Base-by-base conservation (phyloP, 768 basidiomycete genomes). In the Lactarius hatsudake region DNA sequence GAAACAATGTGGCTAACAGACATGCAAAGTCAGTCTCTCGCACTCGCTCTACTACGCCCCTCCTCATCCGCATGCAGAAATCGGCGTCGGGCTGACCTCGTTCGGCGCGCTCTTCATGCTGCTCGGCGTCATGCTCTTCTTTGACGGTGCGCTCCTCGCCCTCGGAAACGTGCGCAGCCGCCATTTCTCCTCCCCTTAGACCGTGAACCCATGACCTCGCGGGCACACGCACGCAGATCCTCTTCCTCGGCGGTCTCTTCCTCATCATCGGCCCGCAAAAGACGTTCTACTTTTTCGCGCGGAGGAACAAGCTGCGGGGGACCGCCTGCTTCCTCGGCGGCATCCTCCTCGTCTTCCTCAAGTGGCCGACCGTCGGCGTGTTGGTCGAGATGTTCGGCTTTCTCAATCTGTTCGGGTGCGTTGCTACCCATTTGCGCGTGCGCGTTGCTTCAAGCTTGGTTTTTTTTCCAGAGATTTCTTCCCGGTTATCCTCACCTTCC, bases 201-300 rank as follows among this genome's bases (percentile, higher is more conserved):
- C 32, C 63, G 15, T 17, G 12, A 40, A 40, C 36, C 10, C 34
- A 38, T 38, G 36, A 38, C 20, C n/a, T 48, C 36, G 20, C 2
- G 18, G 20, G 23, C 17, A 15, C 23, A 34, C 17, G 9, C 36
- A 38, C 65, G n/a, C 73, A 97, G 96, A 85, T 98, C 73, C 86
- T 98, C 70, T 99, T 99, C 82, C 77, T 99, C 48, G 88, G 91
- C 2, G 97, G 97, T 59, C 83, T 99, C 64, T 96, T 96, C 9
- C 84, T 98, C 69, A 96, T 98, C 80, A 98, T 99, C 71, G 97
- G 94, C 5, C 94, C 95, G 8, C 88, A 91, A 70, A 98, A 98
- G 81, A 97, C 95, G 23, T 96, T 97, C 80, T 93, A 94, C 79
- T 98, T 99, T 81, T 98, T 99, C 79, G 91, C 96, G 38, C 87